These are phyloP conservation scores for Fusarium humuli DNA, from an alignment of 2,329 filamentous ascomycete genomes.

Conservation along the genomic window DNA sequence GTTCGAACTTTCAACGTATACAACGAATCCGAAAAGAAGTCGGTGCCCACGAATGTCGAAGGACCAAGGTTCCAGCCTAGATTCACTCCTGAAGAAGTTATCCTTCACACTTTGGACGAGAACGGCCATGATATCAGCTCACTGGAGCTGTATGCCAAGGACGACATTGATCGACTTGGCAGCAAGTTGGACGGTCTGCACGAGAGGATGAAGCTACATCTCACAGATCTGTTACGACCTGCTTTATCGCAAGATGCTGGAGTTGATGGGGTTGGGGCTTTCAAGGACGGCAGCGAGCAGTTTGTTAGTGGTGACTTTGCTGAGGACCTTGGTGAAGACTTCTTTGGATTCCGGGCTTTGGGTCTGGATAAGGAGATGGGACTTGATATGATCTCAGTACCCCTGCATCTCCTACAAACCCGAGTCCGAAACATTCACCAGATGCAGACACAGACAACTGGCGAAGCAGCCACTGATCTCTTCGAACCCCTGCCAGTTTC, in stretches of 20 bases:
- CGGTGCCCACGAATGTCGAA: conserved; percentile 57
- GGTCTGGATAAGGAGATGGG: conserved; percentile 93
- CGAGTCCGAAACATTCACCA: conserved; percentile 88
- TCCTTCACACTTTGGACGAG: conserved; percentile 86
- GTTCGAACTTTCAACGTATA: conserved; percentile 84
- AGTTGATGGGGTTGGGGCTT: conserved; percentile 86
- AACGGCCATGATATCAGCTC: conserved; percentile 85
- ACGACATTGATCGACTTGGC: conserved; percentile 89
- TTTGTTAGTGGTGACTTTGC: conserved; percentile 97
- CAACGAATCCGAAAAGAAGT: conserved; percentile 82
- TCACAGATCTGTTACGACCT: conserved; percentile 92
- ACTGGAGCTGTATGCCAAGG: conserved; percentile 87
- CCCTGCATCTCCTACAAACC: conserved; percentile 91
- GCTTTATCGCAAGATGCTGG: conserved; percentile 80
- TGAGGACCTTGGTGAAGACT: conserved; percentile 97
- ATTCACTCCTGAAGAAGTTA: conserved; percentile 85
- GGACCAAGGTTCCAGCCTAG: conserved; percentile 67
- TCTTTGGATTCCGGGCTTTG: conserved; percentile 97
- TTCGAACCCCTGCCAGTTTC: conserved; percentile 76
- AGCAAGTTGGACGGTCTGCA: conserved; percentile 85
- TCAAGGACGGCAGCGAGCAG: conserved; percentile 96
- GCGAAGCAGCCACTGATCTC: conserved; percentile 68
- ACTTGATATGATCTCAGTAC: conserved; percentile 87
- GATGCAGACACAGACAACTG: conserved; percentile 74
- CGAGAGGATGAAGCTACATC: conserved; percentile 92